Evolutionary conservation across 805 yeast genomes (phyloP).

Genomic region (Candida sithepensis): DNA sequence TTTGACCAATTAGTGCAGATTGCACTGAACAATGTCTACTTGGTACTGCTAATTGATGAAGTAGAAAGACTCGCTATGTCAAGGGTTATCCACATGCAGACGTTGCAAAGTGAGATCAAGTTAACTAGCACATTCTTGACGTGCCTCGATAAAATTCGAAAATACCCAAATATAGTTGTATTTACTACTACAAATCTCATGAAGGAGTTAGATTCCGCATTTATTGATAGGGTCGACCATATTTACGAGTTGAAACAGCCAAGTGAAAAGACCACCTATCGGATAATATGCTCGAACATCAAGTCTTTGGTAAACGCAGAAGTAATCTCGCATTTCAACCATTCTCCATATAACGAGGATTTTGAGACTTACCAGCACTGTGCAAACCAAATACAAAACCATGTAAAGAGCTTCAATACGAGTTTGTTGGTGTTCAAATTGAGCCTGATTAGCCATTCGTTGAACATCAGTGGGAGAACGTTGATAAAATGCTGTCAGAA

Average conservation of each 20-base stretch:
- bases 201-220: conserved; percentile 39
- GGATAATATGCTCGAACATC: conserved; percentile 30
- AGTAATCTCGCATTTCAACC: not conserved
- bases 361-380: not conserved
- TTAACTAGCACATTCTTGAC: conserved; percentile 38
- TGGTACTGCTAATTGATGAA: conserved; percentile 42
- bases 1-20: conserved; percentile 33
- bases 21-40: conserved; percentile 14
- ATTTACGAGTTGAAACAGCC: conserved; percentile 35
- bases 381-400: not conserved
- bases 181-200: conserved; percentile 41
- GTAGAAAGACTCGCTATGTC: conserved; percentile 43
- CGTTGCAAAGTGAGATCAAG: conserved; percentile 36
- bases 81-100: conserved; percentile 37
- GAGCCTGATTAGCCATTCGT: conserved; percentile 3
- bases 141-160: conserved; percentile 37
- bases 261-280: conserved; percentile 24
- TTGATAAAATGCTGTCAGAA: conserved; percentile 4
- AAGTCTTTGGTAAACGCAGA: conserved; percentile 15
- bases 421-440: conserved; percentile 8
- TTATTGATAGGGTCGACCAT: conserved; percentile 41
- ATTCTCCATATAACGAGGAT: not conserved
- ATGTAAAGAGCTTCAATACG: not conserved
- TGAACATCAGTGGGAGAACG: conserved; percentile 11
- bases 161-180: conserved; percentile 32